phyloP scores from a whole-genome alignment of 345 rosid genomes.

The Lumnitzera racemosa region DNA sequence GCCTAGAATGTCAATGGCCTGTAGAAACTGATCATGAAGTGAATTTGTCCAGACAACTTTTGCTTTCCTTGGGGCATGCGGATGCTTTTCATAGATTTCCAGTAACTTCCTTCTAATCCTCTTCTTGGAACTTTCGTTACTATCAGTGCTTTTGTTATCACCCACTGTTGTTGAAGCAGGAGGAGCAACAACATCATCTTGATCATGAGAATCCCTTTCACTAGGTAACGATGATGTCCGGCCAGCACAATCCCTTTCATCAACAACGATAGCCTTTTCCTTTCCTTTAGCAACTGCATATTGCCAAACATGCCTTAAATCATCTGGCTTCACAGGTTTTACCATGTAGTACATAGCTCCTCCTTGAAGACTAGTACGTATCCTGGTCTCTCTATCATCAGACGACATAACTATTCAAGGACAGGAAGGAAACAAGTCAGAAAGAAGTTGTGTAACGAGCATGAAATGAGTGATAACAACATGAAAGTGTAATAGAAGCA shows the following conservation, averaged over 20 bases:
- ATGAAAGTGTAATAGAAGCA: no score
- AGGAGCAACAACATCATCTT: no score
- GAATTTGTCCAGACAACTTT: constrained; percentile 56
- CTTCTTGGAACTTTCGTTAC: not conserved
- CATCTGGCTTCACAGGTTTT: constrained; percentile 49
- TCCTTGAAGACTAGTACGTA: constrained; percentile 31
- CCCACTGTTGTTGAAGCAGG: no score
- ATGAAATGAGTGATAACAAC: no score
- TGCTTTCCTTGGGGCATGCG: constrained; percentile 23
- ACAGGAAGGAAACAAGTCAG: no score
- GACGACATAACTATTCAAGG: constrained; percentile 52
- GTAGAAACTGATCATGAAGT: constrained; percentile 56
- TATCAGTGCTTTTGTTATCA: not conserved
- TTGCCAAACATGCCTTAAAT: constrained; percentile 45
- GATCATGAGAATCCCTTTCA: no score
- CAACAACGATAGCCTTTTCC: constrained; percentile 15
- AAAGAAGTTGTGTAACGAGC: no score
- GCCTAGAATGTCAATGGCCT: constrained; percentile 47
- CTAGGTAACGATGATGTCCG: no score
- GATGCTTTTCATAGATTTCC: constrained; percentile 10
- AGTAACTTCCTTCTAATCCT: constrained; percentile 8
- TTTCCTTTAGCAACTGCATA: constrained; percentile 30
- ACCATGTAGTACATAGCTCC: constrained; percentile 53
- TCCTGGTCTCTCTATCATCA: constrained; percentile 31
- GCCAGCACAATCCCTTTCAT: not conserved